phyloP scores from a whole-genome alignment of 1,284 basidiomycete species.

The Flammula alnicola region DNA sequence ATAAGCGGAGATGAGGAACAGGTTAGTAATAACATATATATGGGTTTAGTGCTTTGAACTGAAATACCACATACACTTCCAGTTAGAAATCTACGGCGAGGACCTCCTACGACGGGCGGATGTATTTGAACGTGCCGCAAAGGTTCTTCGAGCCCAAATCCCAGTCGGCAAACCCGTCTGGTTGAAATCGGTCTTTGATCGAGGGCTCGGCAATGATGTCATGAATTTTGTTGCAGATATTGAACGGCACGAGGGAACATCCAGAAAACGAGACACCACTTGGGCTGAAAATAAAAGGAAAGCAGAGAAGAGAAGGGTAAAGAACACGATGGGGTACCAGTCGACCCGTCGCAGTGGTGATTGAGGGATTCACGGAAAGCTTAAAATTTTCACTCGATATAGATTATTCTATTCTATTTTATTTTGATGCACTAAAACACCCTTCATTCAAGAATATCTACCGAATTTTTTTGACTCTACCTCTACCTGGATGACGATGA shows the following conservation, averaged over 20 bases:
- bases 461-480: too few species aligned
- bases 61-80: neutral
- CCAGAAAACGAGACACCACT: neutral
- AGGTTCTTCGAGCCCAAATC: neutral
- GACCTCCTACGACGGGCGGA: neutral
- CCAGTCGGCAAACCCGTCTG: neutral
- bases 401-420: too few species aligned
- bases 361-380: too few species aligned
- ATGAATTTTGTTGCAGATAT: neutral
- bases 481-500: too few species aligned
- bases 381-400: too few species aligned
- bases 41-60: neutral
- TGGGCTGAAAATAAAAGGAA: neutral
- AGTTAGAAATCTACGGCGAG: neutral
- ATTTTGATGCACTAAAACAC: too few species aligned
- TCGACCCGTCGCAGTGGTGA: too few species aligned
- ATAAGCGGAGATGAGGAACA: neutral
- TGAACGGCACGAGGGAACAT: neutral
- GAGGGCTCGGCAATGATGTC: neutral
- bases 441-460: too few species aligned
- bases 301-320: neutral
- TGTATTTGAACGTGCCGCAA: neutral
- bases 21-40: neutral
- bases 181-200: neutral
- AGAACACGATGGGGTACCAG: constrained; percentile 6